Evolutionary conservation across 1,284 basidiomycete species (phyloP).

Genomic region (Marasmius sp.): DNA sequence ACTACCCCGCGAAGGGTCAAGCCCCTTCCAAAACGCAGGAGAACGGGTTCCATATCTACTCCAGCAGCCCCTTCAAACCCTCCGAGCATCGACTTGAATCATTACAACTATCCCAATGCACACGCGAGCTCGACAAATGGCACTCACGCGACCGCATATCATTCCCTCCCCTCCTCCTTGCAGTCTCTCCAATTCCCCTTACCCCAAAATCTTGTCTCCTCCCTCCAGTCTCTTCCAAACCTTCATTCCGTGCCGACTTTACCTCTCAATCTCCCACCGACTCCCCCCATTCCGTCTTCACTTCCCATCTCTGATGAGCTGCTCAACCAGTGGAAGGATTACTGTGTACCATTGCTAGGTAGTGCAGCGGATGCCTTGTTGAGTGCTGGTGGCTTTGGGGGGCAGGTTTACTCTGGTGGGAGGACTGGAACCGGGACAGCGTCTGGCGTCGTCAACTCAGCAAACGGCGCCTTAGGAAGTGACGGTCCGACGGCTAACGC

Average conservation of each 20-base stretch:
- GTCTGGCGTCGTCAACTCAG: background rate
- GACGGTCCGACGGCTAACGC: background rate
- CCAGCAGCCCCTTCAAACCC: background rate
- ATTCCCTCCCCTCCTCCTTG: background rate
- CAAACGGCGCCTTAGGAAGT: background rate
- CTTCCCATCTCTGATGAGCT: background rate
- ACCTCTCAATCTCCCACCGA: background rate
- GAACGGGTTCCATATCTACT: constrained; percentile 31
- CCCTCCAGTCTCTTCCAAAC: background rate
- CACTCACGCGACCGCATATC: background rate
- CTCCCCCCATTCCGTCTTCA: background rate
- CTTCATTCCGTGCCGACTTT: background rate
- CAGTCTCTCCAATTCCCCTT: background rate
- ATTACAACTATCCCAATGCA: background rate
- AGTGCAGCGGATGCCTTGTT: background rate
- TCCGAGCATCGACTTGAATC: background rate
- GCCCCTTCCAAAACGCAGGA: constrained; percentile 73
- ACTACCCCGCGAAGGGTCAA: constrained; percentile 61
- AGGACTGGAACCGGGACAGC: background rate
- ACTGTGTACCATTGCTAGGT: background rate
- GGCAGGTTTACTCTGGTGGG: background rate
- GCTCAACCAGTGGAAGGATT: background rate
- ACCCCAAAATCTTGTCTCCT: no score
- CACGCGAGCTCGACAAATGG: no score
- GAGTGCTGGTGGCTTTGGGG: background rate